Evolutionary conservation across 2,329 filamentous ascomycete genomes (phyloP).

Genomic region (Beauveria medogensis): DNA sequence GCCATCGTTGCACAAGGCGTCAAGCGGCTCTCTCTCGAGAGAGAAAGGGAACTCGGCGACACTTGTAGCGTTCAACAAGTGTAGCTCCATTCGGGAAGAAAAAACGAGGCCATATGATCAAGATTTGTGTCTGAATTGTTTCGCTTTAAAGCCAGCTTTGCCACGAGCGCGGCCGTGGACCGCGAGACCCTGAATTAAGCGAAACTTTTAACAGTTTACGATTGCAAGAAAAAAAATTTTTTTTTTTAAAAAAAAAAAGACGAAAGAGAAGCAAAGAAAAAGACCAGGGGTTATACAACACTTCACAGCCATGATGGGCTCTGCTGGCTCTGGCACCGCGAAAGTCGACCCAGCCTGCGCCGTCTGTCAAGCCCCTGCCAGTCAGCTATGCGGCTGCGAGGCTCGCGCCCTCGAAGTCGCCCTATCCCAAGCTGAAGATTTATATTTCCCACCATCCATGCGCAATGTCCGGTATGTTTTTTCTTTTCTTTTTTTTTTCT

Average conservation of each 20-base stretch:
- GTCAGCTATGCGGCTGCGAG: conserved; percentile 55
- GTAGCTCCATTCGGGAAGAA: not conserved
- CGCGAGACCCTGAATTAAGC: too few species aligned
- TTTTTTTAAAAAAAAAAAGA: too few species aligned
- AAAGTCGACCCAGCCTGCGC: conserved; percentile 37
- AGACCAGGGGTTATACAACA: not conserved
- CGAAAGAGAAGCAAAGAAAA: too few species aligned
- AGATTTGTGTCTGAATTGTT: too few species aligned
- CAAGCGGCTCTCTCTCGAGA: not conserved
- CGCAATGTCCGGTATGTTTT: conserved; percentile 52
- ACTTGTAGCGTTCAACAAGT: too few species aligned
- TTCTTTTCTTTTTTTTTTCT: not conserved
- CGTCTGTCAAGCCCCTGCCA: conserved; percentile 54
- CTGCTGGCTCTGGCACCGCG: conserved; percentile 18
- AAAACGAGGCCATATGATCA: too few species aligned
- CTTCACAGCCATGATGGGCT: not conserved
- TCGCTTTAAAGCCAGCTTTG: too few species aligned
- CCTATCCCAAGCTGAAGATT: conserved; percentile 53
- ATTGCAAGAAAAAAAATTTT: too few species aligned
- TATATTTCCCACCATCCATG: conserved; percentile 56
- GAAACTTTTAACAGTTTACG: too few species aligned
- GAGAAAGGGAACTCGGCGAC: too few species aligned
- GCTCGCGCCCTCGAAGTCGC: conserved; percentile 56
- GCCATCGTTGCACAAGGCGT: conserved; percentile 1
- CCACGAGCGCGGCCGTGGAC: too few species aligned